Evolutionary conservation across 1,139 yeast species (phyloP).

Genomic region (Kodamaea plutei): DNA sequence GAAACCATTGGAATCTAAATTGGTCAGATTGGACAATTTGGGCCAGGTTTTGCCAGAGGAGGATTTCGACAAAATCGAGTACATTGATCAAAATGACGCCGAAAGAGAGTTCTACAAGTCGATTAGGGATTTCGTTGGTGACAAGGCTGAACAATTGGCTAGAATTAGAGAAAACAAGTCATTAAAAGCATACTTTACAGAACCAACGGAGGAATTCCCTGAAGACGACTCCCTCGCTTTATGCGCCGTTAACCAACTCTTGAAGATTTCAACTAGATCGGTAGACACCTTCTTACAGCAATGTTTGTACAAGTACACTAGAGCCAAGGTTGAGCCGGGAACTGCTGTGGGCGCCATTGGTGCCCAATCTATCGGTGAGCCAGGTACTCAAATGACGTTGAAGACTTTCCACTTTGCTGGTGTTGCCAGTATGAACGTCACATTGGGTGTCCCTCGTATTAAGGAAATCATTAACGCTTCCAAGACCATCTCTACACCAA

Average conservation of each 20-base stretch:
- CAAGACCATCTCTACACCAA: constrained; percentile 92
- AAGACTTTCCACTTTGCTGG: constrained; percentile 99
- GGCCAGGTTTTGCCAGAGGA: constrained; percentile 50
- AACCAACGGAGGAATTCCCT: constrained; percentile 31
- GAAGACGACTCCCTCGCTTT: constrained; percentile 34
- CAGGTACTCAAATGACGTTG: constrained; percentile 98
- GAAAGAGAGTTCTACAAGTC: constrained; percentile 80
- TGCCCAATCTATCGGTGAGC: constrained; percentile 98
- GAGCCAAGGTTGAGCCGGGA: constrained; percentile 97
- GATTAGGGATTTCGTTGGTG: constrained; percentile 55
- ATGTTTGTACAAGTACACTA: constrained; percentile 76
- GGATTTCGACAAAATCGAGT: constrained; percentile 47
- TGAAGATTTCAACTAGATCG: constrained; percentile 61
- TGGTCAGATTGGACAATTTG: constrained; percentile 68
- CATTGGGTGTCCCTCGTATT: constrained; percentile 98
- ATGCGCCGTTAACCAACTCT: constrained; percentile 64
- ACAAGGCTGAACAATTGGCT: constrained; percentile 57
- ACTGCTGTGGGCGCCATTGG: constrained; percentile 99
- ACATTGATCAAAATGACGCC: constrained; percentile 78
- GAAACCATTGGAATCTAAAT: constrained; percentile 54
- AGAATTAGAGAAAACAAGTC: constrained; percentile 41
- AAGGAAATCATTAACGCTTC: constrained; percentile 98
- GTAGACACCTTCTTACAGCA: constrained; percentile 68
- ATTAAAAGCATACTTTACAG: constrained; percentile 26
- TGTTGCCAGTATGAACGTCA: constrained; percentile 98